Evolutionary conservation across 2,329 filamentous ascomycete genomes (phyloP).

Genomic region (Thermomyces lanuginosus): DNA sequence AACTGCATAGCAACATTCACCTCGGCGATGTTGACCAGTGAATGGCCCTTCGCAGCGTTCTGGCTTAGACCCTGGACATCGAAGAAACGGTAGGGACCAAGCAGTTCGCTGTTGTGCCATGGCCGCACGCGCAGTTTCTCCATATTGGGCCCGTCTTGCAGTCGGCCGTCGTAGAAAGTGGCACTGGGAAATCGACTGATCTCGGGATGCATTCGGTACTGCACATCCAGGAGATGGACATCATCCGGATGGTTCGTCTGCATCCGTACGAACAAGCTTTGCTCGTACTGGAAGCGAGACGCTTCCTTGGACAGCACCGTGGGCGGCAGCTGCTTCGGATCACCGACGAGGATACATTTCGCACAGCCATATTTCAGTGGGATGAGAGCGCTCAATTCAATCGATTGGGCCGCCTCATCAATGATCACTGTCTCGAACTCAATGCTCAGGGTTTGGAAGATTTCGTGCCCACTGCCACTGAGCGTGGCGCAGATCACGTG

Average conservation of each 20-base stretch:
- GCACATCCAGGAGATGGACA: slow-evolving; percentile 86
- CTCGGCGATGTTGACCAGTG: slow-evolving; percentile 76
- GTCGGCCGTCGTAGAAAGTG: slow-evolving; percentile 78
- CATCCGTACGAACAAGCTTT: slow-evolving; percentile 97
- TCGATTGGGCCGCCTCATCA: slow-evolving; percentile 94
- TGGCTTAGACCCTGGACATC: slow-evolving; percentile 82
- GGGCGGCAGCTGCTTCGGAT: slow-evolving; percentile 91
- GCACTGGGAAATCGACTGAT: slow-evolving; percentile 82
- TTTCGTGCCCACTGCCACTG: slow-evolving; percentile 89
- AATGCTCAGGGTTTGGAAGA: slow-evolving; percentile 85
- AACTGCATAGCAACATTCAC: slow-evolving; percentile 72
- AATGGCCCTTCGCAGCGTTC: slow-evolving; percentile 67
- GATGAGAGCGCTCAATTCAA: slow-evolving; percentile 90
- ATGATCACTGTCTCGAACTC: slow-evolving; percentile 98
- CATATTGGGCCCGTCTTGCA: slow-evolving; percentile 79
- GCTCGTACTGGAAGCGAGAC: slow-evolving; percentile 83
- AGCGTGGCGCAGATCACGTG: slow-evolving; percentile 91
- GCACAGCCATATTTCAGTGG: slow-evolving; percentile 93
- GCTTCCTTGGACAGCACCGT: slow-evolving; percentile 92
- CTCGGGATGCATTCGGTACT: slow-evolving; percentile 98
- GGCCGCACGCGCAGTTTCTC: slow-evolving; percentile 54
- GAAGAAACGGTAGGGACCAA: slow-evolving; percentile 93
- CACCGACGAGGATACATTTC: slow-evolving; percentile 92
- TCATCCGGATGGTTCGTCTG: slow-evolving; percentile 77
- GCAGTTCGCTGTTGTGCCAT: slow-evolving; percentile 69